Base-by-base conservation (phyloP, 768 basidiomycete genomes). In the Suillus decipiens region DNA sequence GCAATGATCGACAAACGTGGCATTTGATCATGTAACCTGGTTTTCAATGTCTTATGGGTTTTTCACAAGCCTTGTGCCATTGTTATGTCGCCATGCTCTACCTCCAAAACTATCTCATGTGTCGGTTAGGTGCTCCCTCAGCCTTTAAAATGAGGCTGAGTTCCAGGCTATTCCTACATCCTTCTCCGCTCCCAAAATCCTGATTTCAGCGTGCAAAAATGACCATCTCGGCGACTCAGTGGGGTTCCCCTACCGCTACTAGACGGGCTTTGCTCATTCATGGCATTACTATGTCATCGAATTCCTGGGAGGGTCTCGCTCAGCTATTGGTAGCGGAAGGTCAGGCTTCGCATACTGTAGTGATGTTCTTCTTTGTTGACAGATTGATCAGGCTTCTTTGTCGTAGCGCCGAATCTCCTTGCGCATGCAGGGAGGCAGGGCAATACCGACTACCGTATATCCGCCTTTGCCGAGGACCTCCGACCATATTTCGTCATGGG, bases 231-330 rank as follows among this genome's bases (percentile, higher is more conserved):
- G 36, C 62, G n/a, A 59, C 56, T 4, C 61, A 62, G 19, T 64
- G 63, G 63, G 60, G 63, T 22, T 53, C 59, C 2, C 51, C 60
- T 5, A 11, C 51, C 11, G 36, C 63, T 37, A 22, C 34, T 28
- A 64, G 61, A 55, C 63, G 48, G n/a, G 60, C 63, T 28, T 39
- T 64, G 14, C 63, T 64, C 48, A 64, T 64, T 19, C 63, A 64
- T 61, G 63, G 63, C 8, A 33, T 64, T 10, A 41, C 45, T n/a
- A 53, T 60, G 34, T 31, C 59, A n/a, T 64, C 63, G 15, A 34
- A 39, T n/a, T 53, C 47, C 36, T 64, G 63, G 60, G 43, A 62
- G 41, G 60, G 63, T 33, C 31, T 64, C 17, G 63, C 63, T 10
- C 47, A 61, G 50, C 14, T 39, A 19, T 53, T 64, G 33, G 60